These are phyloP conservation scores for Apiospora kogelbergensis DNA, from an alignment of 2,329 filamentous ascomycete genomes.

Conservation along the genomic window DNA sequence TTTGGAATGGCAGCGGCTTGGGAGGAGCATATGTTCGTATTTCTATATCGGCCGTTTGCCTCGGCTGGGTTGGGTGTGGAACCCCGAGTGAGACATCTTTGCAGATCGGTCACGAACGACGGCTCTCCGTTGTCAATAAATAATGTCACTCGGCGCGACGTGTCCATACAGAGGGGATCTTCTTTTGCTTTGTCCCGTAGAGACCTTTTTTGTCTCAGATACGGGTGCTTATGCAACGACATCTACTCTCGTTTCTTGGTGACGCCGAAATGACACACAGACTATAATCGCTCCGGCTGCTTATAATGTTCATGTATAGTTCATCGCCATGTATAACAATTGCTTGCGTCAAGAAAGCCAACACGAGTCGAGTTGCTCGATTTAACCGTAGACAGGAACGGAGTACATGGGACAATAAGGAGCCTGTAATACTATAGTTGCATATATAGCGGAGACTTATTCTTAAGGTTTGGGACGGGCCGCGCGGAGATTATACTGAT, in stretches of 20 bases:
- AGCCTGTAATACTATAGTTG: too few species aligned
- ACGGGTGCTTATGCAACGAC: not conserved
- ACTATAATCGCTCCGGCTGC: too few species aligned
- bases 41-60: not conserved
- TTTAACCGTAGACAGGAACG: too few species aligned
- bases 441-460: not conserved
- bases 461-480: not conserved
- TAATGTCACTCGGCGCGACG: too few species aligned
- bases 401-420: not conserved
- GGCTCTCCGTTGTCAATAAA: not conserved
- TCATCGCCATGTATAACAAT: too few species aligned
- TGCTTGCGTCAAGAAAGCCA: too few species aligned
- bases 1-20: not conserved
- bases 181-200: not conserved
- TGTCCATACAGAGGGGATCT: too few species aligned
- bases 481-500: not conserved
- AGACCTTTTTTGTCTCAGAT: not conserved
- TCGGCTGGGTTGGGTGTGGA: not conserved
- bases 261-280: not conserved
- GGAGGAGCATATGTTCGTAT: not conserved
- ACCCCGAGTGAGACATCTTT: not conserved
- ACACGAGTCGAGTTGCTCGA: too few species aligned
- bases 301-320: too few species aligned
- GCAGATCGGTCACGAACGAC: not conserved
- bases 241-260: not conserved